A percentile compares a stretch with the other conserved stretches of the same genome.
These are phyloP conservation scores for Quercus wislizeni DNA, from an alignment of 306 rosid species.

Conservation along the genomic window DNA sequence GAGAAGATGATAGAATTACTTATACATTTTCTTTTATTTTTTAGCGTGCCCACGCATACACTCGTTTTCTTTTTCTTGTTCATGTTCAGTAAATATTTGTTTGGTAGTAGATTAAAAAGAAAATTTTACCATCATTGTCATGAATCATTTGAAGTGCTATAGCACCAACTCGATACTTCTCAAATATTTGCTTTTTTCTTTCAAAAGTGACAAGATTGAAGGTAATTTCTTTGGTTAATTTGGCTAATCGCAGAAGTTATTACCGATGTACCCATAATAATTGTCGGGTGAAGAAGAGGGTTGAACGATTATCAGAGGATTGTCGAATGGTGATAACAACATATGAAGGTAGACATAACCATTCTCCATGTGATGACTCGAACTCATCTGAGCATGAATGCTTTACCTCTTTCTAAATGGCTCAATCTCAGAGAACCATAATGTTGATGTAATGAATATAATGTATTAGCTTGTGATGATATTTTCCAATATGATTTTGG, in stretches of 20 bases:
- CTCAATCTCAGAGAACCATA: neutral
- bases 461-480: neutral
- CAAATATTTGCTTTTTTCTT: too few species aligned
- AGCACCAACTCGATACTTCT: too few species aligned
- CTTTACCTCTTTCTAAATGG: slow-evolving; percentile 61
- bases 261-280: slow-evolving; percentile 92
- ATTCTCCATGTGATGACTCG: slow-evolving; percentile 87
- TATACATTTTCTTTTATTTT: too few species aligned
- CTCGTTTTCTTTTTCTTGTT: too few species aligned
- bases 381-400: slow-evolving; percentile 91
- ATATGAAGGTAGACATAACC: slow-evolving; percentile 99
- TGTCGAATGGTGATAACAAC: slow-evolving; percentile 98
- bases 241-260: slow-evolving; percentile 62
- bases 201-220: too few species aligned
- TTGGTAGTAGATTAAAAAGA: too few species aligned
- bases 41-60: too few species aligned
- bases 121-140: too few species aligned
- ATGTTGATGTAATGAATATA: neutral
- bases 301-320: slow-evolving; percentile 91
- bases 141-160: too few species aligned
- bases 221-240: neutral
- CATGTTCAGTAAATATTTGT: too few species aligned
- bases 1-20: too few species aligned
- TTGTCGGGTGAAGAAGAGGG: slow-evolving; percentile 95
- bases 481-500: neutral